These are phyloP conservation scores for Evernia prunastri DNA, from an alignment of 495 filamentous ascomycete species.

Conservation along the genomic window DNA sequence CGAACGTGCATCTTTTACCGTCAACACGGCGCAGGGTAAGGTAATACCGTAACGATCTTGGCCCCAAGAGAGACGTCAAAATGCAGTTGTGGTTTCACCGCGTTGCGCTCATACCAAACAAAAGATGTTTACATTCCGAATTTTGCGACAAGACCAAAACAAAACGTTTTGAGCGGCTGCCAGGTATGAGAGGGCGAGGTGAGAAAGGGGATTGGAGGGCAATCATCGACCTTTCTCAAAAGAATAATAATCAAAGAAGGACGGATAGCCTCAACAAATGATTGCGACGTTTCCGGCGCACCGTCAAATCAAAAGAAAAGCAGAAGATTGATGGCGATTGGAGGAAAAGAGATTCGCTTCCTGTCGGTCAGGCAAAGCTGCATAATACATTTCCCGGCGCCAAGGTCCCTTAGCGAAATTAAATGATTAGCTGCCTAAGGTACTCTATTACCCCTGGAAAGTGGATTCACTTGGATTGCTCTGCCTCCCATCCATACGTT, in stretches of 20 bases:
- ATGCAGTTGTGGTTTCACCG: conserved; percentile 2
- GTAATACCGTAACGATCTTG: background rate
- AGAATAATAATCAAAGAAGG: no score
- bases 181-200: background rate
- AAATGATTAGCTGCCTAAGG: no score
- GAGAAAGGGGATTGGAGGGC: background rate
- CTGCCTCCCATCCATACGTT: background rate
- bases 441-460: conserved; percentile 8
- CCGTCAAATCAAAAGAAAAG: background rate
- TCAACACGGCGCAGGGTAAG: background rate
- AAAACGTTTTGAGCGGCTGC: no score
- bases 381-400: conserved; percentile 4
- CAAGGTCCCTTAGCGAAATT: background rate
- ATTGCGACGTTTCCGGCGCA: background rate
- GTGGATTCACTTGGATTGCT: no score
- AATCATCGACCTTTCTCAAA: background rate
- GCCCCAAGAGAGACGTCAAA: background rate
- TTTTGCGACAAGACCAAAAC: background rate
- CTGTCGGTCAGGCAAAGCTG: background rate
- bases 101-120: conserved; percentile 5
- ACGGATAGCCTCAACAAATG: no score
- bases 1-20: background rate
- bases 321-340: background rate
- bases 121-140: conserved; percentile 4
- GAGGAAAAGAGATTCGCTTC: background rate